Evolutionary conservation across 2,329 filamentous ascomycete genomes (phyloP).

Genomic region (Penicillium sp.): DNA sequence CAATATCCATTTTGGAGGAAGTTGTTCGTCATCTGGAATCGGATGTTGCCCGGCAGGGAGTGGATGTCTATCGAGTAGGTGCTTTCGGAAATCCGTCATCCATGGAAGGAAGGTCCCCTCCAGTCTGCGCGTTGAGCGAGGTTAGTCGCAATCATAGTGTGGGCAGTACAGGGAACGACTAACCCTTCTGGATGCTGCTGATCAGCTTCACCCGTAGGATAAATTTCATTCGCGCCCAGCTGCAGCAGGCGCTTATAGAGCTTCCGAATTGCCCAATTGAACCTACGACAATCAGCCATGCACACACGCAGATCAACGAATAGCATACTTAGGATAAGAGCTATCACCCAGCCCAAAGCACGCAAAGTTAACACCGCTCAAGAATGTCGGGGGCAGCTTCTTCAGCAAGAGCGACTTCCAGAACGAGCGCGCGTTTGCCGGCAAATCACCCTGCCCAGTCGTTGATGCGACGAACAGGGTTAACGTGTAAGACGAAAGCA

Average conservation of each 20-base stretch:
- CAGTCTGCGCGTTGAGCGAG: constrained; percentile 54
- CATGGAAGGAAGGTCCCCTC: constrained; percentile 82
- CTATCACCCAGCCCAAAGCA: constrained; percentile 93
- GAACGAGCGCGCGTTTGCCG: constrained; percentile 76
- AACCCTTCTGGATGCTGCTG: constrained; percentile 92
- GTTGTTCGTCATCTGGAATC: constrained; percentile 71
- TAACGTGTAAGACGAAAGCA: constrained; percentile 38
- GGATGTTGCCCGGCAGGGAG: constrained; percentile 67
- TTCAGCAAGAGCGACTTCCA: constrained; percentile 84
- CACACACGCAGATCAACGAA: constrained; percentile 1
- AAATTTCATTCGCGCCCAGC: constrained; percentile 76
- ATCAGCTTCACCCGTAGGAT: constrained; percentile 81
- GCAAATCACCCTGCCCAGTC: constrained; percentile 91
- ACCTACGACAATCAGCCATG: constrained; percentile 54
- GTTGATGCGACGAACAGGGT: constrained; percentile 81
- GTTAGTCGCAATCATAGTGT: not conserved
- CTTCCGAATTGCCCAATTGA: constrained; percentile 91
- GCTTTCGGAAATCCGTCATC: constrained; percentile 67
- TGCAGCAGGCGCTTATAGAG: constrained; percentile 81
- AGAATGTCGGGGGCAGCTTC: constrained; percentile 70
- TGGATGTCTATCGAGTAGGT: constrained; percentile 68
- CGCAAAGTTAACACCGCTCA: constrained; percentile 71
- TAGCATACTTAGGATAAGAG: constrained; percentile 79
- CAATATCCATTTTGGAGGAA: constrained; percentile 74
- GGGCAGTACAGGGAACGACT: constrained; percentile 28